These are phyloP conservation scores for Beta corolliflora DNA, from an alignment of 179 eudicot genomes.

Conservation along the genomic window DNA sequence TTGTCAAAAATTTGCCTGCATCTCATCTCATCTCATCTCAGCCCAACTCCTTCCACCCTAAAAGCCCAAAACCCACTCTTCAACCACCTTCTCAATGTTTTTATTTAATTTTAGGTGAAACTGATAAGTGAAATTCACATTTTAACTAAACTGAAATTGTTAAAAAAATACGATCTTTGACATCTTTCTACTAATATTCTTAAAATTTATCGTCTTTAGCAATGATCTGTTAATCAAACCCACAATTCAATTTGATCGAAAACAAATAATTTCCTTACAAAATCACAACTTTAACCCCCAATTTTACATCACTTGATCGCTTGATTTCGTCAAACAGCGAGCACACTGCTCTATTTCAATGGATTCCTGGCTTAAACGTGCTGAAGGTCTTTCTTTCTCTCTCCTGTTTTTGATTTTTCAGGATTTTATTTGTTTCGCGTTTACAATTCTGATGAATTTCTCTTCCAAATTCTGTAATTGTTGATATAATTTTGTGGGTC, in stretches of 20 bases:
- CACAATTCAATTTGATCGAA: not conserved
- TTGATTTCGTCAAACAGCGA: not conserved
- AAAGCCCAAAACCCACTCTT: not conserved
- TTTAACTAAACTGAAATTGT: too few species aligned
- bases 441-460: constrained; percentile 3
- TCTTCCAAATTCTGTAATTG: not conserved
- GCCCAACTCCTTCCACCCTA: not conserved
- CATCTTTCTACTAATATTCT: not conserved
- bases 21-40: too few species aligned
- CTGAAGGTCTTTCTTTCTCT: constrained; percentile 59
- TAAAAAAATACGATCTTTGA: not conserved
- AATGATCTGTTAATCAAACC: not conserved
- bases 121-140: constrained; percentile 3
- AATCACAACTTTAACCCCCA: constrained; percentile 7
- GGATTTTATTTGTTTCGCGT: not conserved
- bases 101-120: too few species aligned
- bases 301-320: constrained; percentile 19
- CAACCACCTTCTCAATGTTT: too few species aligned
- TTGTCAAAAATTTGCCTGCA: too few species aligned
- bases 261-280: not conserved
- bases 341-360: constrained; percentile 32
- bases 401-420: not conserved
- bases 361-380: constrained; percentile 86
- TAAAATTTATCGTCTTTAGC: not conserved
- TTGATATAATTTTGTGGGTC: not conserved